Evolutionary conservation across 768 basidiomycete genomes (phyloP), one percentile per base, ranked within the genome.

Genomic region (Mycena epipterygia): DNA sequence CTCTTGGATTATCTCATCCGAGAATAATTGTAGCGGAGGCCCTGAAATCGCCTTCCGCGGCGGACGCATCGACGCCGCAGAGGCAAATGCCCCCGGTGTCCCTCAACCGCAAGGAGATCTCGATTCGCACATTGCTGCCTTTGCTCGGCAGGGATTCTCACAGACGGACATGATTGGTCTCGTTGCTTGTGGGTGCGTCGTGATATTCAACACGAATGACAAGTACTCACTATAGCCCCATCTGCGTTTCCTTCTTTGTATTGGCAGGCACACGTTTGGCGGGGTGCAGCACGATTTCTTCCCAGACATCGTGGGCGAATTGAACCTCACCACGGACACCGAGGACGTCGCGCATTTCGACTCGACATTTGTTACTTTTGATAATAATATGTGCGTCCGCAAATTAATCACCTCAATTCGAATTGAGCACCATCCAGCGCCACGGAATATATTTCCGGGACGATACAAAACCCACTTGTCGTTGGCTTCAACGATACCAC

Each of bases 311-410:
- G 62, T 69, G n/a, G 27, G 29, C 8, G 61, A n/a, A 17, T 49
- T 55, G 21, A 51, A 64, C 29, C 11, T 32, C 55, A 11, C 53
- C 17, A 57, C 49, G 19, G 35, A 29, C 46, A 53, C 33, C 19
- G 68, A 64, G 27, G 25, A 55, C 39, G 68, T 69, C 35, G 61
- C 55, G 33, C 68, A 69, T 55, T 69, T 69, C 62, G 68, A 69
- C 61, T 51, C 60, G 25, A 63, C 68, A 25, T 48, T 32, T 48
- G 62, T 56, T 49, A 44, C 44, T 1, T 69, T 69, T 35, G 68
- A 69, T 21, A 69, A 69, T 17, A 62, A 69, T 23, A 23, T 69
- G 68, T 64, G 46, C 25, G 68, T 16, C 17, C 44, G 46, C n/a
- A 23, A 29, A 17, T 32, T 25, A 12, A 23, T 42, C 33, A 13